Conservation (phyloP, 2,329 filamentous ascomycete genomes). For the Penicillium palitans region DNA sequence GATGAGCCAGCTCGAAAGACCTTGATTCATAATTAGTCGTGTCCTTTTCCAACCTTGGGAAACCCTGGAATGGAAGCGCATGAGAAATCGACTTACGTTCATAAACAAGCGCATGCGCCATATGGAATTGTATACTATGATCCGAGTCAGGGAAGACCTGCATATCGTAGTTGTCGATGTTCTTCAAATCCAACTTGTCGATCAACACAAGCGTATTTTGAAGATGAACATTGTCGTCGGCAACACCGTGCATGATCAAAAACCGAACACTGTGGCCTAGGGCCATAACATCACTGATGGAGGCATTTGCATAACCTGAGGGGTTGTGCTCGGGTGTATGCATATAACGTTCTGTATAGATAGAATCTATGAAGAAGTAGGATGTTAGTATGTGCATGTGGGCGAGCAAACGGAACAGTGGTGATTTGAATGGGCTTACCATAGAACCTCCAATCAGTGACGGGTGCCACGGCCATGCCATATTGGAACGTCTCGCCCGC, state of each 20-base stretch:
- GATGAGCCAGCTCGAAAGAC: conserved; percentile 75
- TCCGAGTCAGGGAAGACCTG: conserved; percentile 97
- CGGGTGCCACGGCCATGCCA: conserved; percentile 95
- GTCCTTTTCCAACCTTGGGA: not conserved
- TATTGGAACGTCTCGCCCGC: conserved; percentile 89
- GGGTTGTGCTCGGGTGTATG: conserved; percentile 82
- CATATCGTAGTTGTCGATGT: conserved; percentile 91
- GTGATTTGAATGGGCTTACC: conserved; percentile 40
- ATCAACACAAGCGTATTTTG: conserved; percentile 88
- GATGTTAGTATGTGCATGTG: conserved; percentile 1
- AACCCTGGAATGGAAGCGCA: not conserved
- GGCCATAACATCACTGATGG: conserved; percentile 71
- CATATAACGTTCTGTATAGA: conserved; percentile 73
- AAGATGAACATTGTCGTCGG: conserved; percentile 96
- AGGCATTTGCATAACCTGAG: conserved; percentile 72
- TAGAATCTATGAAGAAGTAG: conserved; percentile 29
- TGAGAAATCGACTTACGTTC: conserved; percentile 65
- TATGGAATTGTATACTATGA: conserved; percentile 93
- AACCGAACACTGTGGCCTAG: conserved; percentile 79
- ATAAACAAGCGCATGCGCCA: conserved; percentile 86
- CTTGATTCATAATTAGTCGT: conserved; percentile 18
- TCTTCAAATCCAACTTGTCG: conserved; percentile 78
- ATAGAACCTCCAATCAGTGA: conserved; percentile 98
- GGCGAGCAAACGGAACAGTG: too few species aligned
- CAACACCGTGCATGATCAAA: conserved; percentile 92